Evolutionary conservation across 805 yeast species (phyloP).

Genomic region (Suhomyces vadensis): DNA sequence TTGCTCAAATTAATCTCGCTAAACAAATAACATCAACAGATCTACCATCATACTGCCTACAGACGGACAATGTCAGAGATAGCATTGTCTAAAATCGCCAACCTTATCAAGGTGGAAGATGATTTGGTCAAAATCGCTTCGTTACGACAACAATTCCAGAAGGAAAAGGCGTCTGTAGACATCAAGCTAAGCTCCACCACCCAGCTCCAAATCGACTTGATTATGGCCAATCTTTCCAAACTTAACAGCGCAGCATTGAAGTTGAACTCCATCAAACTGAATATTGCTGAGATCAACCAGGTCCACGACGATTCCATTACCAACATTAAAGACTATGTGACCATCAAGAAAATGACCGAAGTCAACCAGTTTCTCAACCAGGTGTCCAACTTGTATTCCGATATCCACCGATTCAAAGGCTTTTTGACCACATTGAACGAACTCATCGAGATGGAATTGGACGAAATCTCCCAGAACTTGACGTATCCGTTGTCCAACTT

Average conservation of each 20-base stretch:
- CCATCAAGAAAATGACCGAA: conserved; percentile 65
- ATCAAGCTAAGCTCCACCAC: conserved; percentile 71
- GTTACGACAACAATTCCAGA: conserved; percentile 54
- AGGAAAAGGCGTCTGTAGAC: conserved; percentile 76
- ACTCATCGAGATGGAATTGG: conserved; percentile 49
- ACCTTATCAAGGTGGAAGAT: conserved; percentile 44
- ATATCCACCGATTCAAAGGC: conserved; percentile 56
- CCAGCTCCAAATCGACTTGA: conserved; percentile 59
- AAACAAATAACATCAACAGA: not conserved
- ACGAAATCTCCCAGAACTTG: conserved; percentile 34
- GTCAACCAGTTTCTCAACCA: conserved; percentile 72
- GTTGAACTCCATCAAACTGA: conserved; percentile 37
- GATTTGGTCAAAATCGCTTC: conserved; percentile 57
- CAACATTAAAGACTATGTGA: conserved; percentile 64
- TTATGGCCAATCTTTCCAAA: conserved; percentile 51
- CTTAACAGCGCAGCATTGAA: conserved; percentile 47
- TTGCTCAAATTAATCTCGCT: no score
- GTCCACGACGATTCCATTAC: conserved; percentile 58
- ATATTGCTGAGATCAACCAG: conserved; percentile 46
- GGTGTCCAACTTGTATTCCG: conserved; percentile 63
- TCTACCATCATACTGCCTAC: not conserved
- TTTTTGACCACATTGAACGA: conserved; percentile 51
- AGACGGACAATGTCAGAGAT: conserved; percentile 44
- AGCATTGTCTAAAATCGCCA: conserved; percentile 41
- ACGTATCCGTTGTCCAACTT: conserved; percentile 54